A percentile compares a stretch with the other conserved stretches of the same genome.
Conservation (phyloP, 257 asterid genomes). For the Solanum lycopersicoides region DNA sequence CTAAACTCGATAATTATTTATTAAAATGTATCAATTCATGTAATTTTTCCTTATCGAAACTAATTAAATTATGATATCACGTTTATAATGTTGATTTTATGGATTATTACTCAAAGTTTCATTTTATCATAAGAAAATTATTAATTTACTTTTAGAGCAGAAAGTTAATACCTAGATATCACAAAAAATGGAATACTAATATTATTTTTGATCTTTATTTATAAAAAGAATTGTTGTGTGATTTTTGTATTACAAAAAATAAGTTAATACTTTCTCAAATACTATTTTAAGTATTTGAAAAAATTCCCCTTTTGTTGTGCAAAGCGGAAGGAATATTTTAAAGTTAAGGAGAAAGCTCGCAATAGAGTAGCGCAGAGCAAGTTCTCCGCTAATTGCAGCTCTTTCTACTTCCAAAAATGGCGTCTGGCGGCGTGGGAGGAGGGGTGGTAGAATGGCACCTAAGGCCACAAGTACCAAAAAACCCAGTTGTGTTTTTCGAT, state of each 20-base stretch:
- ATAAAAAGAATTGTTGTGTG: no score
- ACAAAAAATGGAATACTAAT: background rate
- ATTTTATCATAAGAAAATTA: background rate
- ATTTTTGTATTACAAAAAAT: no score
- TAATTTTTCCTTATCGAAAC: no score
- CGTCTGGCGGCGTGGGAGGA: slow-evolving; percentile 22
- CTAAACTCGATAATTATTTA: no score
- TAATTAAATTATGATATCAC: background rate
- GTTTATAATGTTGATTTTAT: background rate
- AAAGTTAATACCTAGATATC: background rate
- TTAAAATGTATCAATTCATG: no score
- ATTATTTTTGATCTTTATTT: no score
- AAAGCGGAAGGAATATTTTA: background rate
- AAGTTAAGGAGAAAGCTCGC: background rate
- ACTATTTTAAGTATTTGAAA: background rate
- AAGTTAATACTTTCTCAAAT: background rate
- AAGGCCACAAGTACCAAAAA: slow-evolving; percentile 85
- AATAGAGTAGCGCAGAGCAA: background rate
- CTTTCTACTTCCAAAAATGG: background rate
- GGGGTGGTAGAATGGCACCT: slow-evolving; percentile 86
- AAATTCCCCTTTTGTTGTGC: background rate
- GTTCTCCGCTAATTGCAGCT: background rate
- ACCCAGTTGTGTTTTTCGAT: slow-evolving; percentile 90
- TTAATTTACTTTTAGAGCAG: background rate
- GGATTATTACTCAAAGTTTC: background rate